A percentile compares a stretch with the other conserved stretches of the same genome.
Evolutionary conservation across 345 rosid genomes (phyloP).

Genomic region (Aegle marmelos): DNA sequence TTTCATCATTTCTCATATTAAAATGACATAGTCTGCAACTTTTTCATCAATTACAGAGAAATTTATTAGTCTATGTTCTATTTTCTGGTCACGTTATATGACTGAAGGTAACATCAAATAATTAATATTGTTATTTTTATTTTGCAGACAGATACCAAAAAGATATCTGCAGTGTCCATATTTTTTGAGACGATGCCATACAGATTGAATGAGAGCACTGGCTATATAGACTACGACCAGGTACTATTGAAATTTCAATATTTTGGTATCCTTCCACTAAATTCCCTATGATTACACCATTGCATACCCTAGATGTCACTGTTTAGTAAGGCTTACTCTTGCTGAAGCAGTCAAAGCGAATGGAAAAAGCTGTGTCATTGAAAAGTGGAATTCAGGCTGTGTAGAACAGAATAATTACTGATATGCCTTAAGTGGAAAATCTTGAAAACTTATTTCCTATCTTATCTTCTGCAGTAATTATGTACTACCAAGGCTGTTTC

Average conservation of each 20-base stretch:
- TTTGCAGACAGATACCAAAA: slow-evolving; percentile 96
- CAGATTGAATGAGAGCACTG: slow-evolving; percentile 91
- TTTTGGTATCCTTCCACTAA: not conserved
- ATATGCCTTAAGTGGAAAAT: not conserved
- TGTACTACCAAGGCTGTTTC: not conserved
- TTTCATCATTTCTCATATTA: not conserved
- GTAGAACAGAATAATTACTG: not conserved
- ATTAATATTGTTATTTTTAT: slow-evolving; percentile 9
- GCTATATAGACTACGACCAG: slow-evolving; percentile 97
- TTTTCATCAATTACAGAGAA: not conserved
- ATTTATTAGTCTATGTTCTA: not conserved
- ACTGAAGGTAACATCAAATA: slow-evolving; percentile 6
- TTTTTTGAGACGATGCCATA: slow-evolving; percentile 99
- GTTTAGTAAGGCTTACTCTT: not conserved
- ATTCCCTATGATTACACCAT: not conserved
- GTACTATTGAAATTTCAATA: slow-evolving; percentile 28
- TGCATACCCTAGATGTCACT: not conserved
- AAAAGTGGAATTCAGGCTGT: not conserved
- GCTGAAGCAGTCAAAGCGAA: not conserved
- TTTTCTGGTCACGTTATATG: not conserved
- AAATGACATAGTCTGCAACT: not conserved
- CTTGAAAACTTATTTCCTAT: not conserved
- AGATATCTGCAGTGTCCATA: slow-evolving; percentile 96
- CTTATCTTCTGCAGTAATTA: not conserved
- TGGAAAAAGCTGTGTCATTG: not conserved